Base-by-base conservation (phyloP, 768 basidiomycete species). In the Hydnum rufescens region DNA sequence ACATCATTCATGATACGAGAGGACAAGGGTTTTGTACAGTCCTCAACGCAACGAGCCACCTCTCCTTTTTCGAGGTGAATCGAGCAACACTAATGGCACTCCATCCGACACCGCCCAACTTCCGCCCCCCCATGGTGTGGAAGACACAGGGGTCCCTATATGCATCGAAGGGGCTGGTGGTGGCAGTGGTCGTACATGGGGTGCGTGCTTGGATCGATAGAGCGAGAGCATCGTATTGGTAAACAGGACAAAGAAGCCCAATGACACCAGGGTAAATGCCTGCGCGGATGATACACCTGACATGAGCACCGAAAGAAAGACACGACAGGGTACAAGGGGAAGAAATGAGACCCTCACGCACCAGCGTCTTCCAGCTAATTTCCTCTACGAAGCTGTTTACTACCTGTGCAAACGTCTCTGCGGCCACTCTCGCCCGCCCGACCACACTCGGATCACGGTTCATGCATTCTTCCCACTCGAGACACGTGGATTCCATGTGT, bases 331-430 rank as follows among this genome's bases (percentile, higher is more conserved):
- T n/a, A n/a, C n/a, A n/a, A n/a, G n/a, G n/a, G n/a, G n/a, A 19
- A 5, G 2, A 19, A 25, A 36, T 26, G 13, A 28, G 8, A 28
- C 13, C 1, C 22, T 4, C 25, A 67, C 83, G 65, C 57, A 87
- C 93, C 65, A 96, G 68, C 8, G 90, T 90, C 68, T 92, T 95
- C 88, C 90, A 96, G 64, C 83, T 89, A 66, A 99, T 92, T 48
- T 84, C 83, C 62, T 99, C 93, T 13, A 97, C 85, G 62, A 99
- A 99, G 1, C 87, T 80, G 63, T 96, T 95, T 56, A 96, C 80
- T 42, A 96, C 83, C 62, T 95, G 92, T 51, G 88, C 93, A 65
- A 97, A 80, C 53, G 95, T 77, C 70, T 96, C 89, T 53, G 92
- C 90, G 42, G 84, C 80, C 58, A 99, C 82, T 60, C 76, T 79